Percentiles rank a stretch among this genome's conserved stretches.
These are phyloP conservation scores for Geoglossum glabrum DNA, from an alignment of 495 filamentous ascomycete species.

Conservation along the genomic window DNA sequence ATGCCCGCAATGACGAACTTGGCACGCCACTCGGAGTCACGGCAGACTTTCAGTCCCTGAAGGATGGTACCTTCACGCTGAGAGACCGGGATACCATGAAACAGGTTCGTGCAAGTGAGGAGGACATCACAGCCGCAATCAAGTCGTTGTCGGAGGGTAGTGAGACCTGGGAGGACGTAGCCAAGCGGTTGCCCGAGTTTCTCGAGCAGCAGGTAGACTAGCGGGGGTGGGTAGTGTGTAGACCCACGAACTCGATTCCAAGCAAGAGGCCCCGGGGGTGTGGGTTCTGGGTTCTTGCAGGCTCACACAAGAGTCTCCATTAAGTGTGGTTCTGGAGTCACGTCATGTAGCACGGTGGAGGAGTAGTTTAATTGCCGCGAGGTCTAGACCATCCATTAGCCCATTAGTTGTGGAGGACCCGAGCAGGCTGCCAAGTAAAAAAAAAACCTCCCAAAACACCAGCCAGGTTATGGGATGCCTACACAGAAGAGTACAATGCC, in stretches of 20 bases:
- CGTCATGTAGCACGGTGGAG: not conserved
- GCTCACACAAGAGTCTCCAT: not conserved
- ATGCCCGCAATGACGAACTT: conserved; percentile 46
- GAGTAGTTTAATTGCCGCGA: not conserved
- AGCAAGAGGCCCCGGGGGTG: not conserved
- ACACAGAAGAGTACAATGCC: no score
- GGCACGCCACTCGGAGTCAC: conserved; percentile 46
- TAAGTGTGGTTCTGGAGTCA: not conserved
- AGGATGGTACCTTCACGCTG: conserved; percentile 47
- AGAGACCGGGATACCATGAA: conserved; percentile 46
- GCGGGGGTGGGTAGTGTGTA: not conserved
- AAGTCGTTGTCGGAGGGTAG: conserved; percentile 37
- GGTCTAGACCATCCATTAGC: not conserved
- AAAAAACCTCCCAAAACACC: no score
- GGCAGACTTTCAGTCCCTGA: conserved; percentile 50
- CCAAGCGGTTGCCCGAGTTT: conserved; percentile 41
- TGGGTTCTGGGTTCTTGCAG: not conserved
- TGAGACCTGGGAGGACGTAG: conserved; percentile 45
- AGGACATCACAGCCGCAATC: conserved; percentile 43
- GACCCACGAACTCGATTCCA: not conserved
- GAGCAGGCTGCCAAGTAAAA: no score
- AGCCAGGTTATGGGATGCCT: no score
- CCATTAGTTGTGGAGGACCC: no score
- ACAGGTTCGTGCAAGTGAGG: conserved; percentile 44
- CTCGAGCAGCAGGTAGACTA: conserved; percentile 47